Evolutionary conservation across 2,329 filamentous ascomycete species (phyloP), one percentile per base, ranked within the genome.

Genomic region (Penicillium concentricum): DNA sequence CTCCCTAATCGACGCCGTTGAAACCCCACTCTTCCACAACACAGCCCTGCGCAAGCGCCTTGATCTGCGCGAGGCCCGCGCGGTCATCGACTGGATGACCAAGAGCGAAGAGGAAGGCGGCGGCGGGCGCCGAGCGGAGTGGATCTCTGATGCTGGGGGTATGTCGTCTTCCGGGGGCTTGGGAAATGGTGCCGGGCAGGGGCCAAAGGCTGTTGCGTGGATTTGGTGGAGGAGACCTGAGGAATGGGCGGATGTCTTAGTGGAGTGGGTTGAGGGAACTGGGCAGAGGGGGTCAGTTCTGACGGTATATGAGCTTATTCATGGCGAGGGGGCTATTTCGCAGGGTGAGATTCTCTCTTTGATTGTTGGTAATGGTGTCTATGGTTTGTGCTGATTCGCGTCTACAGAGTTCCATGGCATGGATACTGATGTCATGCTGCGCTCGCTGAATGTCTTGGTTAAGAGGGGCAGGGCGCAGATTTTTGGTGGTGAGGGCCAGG

Each of bases 391-490:
- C 56, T 66, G 34, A 60, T 45, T 44, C n/a, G 24, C 13, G 32
- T 38, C 26, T 57, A 30, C 65, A 89, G 91, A 95, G 65, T 91
- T 96, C 69, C 86, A 91, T 74, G 90, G 90, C n/a, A 89, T 99
- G 80, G 92, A 97, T 71, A 80, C 82, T 44, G 90, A 92, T 24
- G 74, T 96, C 60, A 81, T 99, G 68, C 84, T 89, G 64, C 92
- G 88, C 73, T 88, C 90, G 37, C 81, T 99, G 47, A 84, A 85
- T 58, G 81, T 94, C 48, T 81, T 97, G 47, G 92, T 96, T 35
- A 96, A 95, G 81, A 84, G 88, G 61, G 92, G 92, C 65, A 96
- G 90, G 77, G 93, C 92, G 15, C 93, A 97, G 75, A 86, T 97
- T 26, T 97, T 99, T 77, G 93, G 93, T 34, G 84, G 86, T 52